Base-by-base conservation (phyloP, 1,284 basidiomycete genomes). In the Ceratorhiza oryzae-sativae region DNA sequence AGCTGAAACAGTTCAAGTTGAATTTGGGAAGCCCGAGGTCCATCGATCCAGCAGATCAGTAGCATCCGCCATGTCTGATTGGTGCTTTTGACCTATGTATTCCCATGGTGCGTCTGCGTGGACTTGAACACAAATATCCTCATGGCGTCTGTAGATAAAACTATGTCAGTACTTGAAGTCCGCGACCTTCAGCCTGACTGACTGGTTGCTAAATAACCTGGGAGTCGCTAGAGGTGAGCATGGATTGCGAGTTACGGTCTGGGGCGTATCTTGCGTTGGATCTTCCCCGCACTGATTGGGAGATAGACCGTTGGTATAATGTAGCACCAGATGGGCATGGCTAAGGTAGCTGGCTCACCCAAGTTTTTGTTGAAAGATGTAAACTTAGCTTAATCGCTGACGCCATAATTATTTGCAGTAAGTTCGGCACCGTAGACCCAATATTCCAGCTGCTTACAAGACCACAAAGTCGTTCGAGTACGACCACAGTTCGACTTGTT, bases 41-140 rank as follows among this genome's bases (percentile, higher is more conserved):
- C 39, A 9, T 8, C 27, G 23, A 20, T 9, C 18, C 10, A 27
- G 34, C 27, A 18, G 30, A 39, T 5, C 30, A 34, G 10, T 12
- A 12, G n/a, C 30, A 18, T 6, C 53, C 15, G 15, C 18, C 30
- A 6, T 36, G 4, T n/a, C 20, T 13, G 13, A 25, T 59, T 59
- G 56, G 56, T 25, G n/a, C 20, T 59, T 59, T 27, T 59, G 56
- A 36, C 41, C 56, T 23, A 59, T 59, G 18, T 59, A 23, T 42
- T 59, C 36, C 2, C 56, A 59, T 6, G 56, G 56, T 59, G 20
- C 20, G 56, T 18, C n/a, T 8, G 18, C n/a, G n/a, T 45, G 53
- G 25, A 34, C 20, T 39, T 25, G n/a, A 25, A 4, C 13, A 3
- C 12, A 42, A 25, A 59, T 27, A 59, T 39, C 39, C 1, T 39